Base-by-base conservation (phyloP, 192 early-diverging fungal species). In the Coemansia sp. region DNA sequence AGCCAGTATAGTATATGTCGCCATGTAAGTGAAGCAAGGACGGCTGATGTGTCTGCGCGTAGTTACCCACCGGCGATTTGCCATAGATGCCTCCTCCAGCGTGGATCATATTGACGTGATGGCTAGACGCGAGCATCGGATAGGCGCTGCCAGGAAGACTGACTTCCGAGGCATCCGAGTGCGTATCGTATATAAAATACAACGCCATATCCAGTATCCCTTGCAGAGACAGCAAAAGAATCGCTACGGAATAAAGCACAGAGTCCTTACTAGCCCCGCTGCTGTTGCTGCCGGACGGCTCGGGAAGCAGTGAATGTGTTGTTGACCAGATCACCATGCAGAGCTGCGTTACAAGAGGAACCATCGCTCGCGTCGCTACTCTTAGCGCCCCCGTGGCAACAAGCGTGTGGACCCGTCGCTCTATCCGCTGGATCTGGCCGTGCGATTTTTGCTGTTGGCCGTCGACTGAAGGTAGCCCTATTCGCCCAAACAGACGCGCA, bases 101-200 rank as follows among this genome's bases (percentile, higher is more conserved):
- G 45, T 28, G 30, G 28, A 36, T 68, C 29, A 48, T 46, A 39
- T n/a, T 16, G 16, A 30, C 61, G 19, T 16, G 61, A 32, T 4
- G 24, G 58, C 11, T 58, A 32, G 32, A 55, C 20, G 62, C 35
- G 28, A 39, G 28, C 55, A 57, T 36, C 28, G 29, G 55, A 23
- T 57, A 23, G 19, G 29, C 16, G 10, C 20, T 64, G 61, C 60
- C 62, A 6, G 69, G 65, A 36, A 76, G 56, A 42, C 70, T 72
- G 23, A 68, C 48, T 4, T 62, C 59, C 6, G 75, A 63, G 8
- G 54, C 47, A 19, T 78, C 62, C 18, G 63, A 49, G 10, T 78
- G 75, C 45, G 67, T 78, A 42, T 78, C 75, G 56, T 72, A 78
- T 0, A 72, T 66, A 60, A 72, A 65, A 52, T 78, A 78, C 25